A percentile compares a stretch with the other conserved stretches of the same genome.
phyloP scores from a whole-genome alignment of 2,329 filamentous ascomycete species.

The Parastagonospora nodorum region DNA sequence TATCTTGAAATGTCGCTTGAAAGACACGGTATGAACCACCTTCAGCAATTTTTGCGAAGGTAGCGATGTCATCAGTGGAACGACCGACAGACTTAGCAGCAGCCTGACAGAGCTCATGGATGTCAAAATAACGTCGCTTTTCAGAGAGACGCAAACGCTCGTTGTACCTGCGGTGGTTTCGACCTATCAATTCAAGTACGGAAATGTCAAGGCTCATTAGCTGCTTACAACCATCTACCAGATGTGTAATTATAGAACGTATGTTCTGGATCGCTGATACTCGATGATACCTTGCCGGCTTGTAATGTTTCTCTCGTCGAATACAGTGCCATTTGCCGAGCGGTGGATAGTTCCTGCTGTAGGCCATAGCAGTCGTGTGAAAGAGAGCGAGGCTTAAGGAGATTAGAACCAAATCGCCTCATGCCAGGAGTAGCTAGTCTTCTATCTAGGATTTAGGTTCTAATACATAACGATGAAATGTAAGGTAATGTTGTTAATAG shows the following conservation, averaged over 20 bases:
- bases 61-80: slow-evolving; percentile 21
- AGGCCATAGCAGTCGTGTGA: too few species aligned
- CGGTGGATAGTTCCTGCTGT: too few species aligned
- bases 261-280: slow-evolving; percentile 20
- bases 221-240: slow-evolving; percentile 31
- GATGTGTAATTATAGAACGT: slow-evolving; percentile 32
- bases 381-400: too few species aligned
- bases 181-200: slow-evolving; percentile 7
- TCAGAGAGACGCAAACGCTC: slow-evolving; percentile 30
- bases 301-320: too few species aligned
- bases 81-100: slow-evolving; percentile 26
- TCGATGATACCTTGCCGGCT: too few species aligned
- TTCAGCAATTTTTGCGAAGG: slow-evolving; percentile 30
- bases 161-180: slow-evolving; percentile 23
- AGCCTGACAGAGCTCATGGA: slow-evolving; percentile 22
- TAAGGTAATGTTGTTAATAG: too few species aligned
- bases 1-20: slow-evolving; percentile 21
- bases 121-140: slow-evolving; percentile 26
- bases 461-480: too few species aligned
- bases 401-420: too few species aligned
- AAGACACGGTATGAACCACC: slow-evolving; percentile 34
- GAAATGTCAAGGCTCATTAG: slow-evolving; percentile 9
- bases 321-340: too few species aligned
- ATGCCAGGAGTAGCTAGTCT: too few species aligned
- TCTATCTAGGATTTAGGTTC: too few species aligned